Evolutionary conservation across 345 rosid genomes (phyloP).

Genomic region (Rhizophora apiculata): DNA sequence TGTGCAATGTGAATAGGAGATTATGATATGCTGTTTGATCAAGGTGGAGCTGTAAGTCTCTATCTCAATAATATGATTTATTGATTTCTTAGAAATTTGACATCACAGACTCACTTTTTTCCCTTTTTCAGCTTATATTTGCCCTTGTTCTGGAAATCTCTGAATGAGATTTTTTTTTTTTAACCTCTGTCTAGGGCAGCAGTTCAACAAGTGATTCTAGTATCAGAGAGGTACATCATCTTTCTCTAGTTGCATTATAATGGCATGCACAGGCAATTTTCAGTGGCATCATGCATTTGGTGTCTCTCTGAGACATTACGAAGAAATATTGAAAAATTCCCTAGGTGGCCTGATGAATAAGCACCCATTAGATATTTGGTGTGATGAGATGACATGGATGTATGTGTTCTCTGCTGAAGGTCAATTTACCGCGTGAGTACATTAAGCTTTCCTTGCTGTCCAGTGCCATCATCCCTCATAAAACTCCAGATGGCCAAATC

Average conservation of each 20-base stretch:
- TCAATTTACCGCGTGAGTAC: slow-evolving; percentile 68
- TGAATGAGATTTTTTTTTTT: not conserved
- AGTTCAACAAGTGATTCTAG: slow-evolving; percentile 34
- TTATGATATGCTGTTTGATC: not conserved
- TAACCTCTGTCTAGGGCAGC: slow-evolving; percentile 39
- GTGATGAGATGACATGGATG: slow-evolving; percentile 6
- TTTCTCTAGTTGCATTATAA: not conserved
- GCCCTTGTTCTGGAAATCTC: no score
- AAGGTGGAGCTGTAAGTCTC: not conserved
- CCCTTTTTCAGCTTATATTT: no score
- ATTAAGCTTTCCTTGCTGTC: slow-evolving; percentile 77
- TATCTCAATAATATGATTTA: no score
- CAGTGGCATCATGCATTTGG: not conserved
- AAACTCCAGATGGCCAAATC: slow-evolving; percentile 55
- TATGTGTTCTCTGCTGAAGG: slow-evolving; percentile 40
- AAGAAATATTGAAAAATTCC: no score
- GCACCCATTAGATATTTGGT: no score
- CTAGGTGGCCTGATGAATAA: no score
- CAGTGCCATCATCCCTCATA: slow-evolving; percentile 78
- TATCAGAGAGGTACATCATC: slow-evolving; percentile 55
- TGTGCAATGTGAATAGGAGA: not conserved
- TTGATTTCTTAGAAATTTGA: no score
- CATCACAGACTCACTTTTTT: no score
- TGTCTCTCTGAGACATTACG: not conserved
- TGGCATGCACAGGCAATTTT: not conserved